Evolutionary conservation across 2,329 filamentous ascomycete genomes (phyloP).

Genomic region (Fusarium napiforme): DNA sequence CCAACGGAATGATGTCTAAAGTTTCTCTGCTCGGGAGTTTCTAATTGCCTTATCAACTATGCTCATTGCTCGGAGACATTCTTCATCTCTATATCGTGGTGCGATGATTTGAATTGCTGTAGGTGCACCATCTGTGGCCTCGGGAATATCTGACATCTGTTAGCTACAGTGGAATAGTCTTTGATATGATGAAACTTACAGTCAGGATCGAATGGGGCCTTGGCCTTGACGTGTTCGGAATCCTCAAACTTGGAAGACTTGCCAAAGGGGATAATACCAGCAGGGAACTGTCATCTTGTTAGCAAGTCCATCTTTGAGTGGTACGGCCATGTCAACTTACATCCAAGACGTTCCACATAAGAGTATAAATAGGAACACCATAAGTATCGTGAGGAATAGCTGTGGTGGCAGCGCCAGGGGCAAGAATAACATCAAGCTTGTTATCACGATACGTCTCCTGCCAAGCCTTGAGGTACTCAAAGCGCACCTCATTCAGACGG

Average conservation of each 20-base stretch:
- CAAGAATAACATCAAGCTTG: conserved; percentile 31
- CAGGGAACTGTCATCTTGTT: conserved; percentile 23
- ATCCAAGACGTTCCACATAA: conserved; percentile 42
- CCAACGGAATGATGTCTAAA: background rate
- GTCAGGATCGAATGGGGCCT: conserved; percentile 33
- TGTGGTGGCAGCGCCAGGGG: conserved; percentile 28
- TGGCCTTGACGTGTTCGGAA: conserved; percentile 10
- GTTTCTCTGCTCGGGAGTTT: background rate
- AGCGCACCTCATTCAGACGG: conserved; percentile 2
- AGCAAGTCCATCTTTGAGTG: rapidly evolving
- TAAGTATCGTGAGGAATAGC: conserved; percentile 39
- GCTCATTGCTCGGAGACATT: conserved; percentile 36
- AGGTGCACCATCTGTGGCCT: conserved; percentile 28
- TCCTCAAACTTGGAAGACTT: conserved; percentile 30
- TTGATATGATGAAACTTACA: background rate
- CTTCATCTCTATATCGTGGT: conserved; percentile 35
- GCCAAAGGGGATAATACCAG: conserved; percentile 37
- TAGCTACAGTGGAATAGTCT: background rate
- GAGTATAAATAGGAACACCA: conserved; percentile 33
- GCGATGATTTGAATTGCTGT: conserved; percentile 35
- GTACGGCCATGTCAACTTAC: background rate
- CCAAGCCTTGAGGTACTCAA: conserved; percentile 26
- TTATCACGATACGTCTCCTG: conserved; percentile 27
- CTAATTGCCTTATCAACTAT: conserved; percentile 28
- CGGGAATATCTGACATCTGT: conserved; percentile 18